These are phyloP conservation scores for Aspergillus viridinutans DNA, from an alignment of 2,329 filamentous ascomycete genomes.

Conservation along the genomic window DNA sequence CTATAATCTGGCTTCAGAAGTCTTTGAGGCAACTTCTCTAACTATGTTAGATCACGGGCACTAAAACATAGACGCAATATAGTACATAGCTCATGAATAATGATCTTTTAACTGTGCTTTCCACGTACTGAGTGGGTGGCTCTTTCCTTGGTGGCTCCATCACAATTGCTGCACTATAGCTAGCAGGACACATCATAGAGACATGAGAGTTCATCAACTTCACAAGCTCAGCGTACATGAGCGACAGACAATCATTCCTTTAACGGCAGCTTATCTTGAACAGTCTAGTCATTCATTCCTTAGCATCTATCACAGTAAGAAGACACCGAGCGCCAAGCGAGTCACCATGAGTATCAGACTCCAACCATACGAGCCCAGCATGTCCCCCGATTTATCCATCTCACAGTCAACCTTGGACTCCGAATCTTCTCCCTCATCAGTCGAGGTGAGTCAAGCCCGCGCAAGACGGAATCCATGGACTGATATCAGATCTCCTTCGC, in stretches of 20 bases:
- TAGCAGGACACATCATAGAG: background rate
- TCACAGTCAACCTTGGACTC: background rate
- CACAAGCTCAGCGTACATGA: background rate
- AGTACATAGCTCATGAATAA: background rate
- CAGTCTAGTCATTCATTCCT: constrained; percentile 7
- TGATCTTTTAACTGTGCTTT: background rate
- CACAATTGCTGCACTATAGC: background rate
- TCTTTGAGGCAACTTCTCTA: background rate
- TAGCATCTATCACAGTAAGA: constrained; percentile 2
- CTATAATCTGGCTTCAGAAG: constrained; percentile 22
- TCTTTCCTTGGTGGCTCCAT: background rate
- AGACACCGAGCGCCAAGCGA: background rate
- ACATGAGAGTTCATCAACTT: background rate
- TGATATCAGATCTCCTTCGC: background rate
- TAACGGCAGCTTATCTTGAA: constrained; percentile 8
- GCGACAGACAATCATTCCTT: constrained; percentile 6
- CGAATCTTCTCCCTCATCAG: constrained; percentile 1
- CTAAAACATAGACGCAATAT: background rate
- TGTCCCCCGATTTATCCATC: constrained; percentile 18
- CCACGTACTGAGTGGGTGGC: background rate
- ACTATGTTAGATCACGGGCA: background rate
- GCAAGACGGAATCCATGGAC: background rate
- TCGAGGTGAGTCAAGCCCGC: constrained; percentile 10
- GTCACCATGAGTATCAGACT: constrained; percentile 13
- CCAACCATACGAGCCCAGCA: constrained; percentile 15